Percentiles rank a stretch among this genome's conserved stretches.
Evolutionary conservation across 257 asterid species (phyloP).

Genomic region (Vinca minor): DNA sequence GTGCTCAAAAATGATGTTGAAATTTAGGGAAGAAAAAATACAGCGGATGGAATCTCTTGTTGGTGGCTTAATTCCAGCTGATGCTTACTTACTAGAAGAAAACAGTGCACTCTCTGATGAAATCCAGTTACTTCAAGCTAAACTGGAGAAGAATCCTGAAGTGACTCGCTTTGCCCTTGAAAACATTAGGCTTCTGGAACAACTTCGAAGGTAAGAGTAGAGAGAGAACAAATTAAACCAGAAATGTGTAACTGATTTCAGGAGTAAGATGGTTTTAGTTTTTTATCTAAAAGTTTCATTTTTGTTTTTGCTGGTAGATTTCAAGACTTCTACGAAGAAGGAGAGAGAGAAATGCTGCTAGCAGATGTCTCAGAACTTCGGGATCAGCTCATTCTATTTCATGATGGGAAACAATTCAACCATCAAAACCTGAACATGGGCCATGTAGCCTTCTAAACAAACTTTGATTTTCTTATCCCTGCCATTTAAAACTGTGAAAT

Average conservation of each 20-base stretch:
- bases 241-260: neutral
- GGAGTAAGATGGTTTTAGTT: neutral
- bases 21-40: constrained; percentile 93
- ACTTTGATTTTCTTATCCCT: constrained; percentile 6
- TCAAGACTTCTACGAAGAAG: constrained; percentile 95
- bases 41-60: constrained; percentile 86
- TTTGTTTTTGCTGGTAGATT: constrained; percentile 34
- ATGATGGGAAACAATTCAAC: constrained; percentile 52
- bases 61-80: constrained; percentile 57
- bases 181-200: constrained; percentile 83
- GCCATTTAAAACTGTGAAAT: constrained; percentile 4
- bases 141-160: constrained; percentile 85
- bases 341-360: constrained; percentile 78
- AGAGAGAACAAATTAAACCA: neutral
- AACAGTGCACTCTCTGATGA: constrained; percentile 62
- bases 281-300: neutral
- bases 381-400: constrained; percentile 56
- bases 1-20: constrained; percentile 91
- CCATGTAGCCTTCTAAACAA: constrained; percentile 25
- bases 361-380: constrained; percentile 71
- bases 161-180: constrained; percentile 92
- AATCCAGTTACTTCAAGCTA: constrained; percentile 60
- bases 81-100: constrained; percentile 63
- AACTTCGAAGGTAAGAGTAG: constrained; percentile 55
- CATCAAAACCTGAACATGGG: constrained; percentile 30